These are phyloP conservation scores for Eucalyptus shirleyi DNA, from an alignment of 345 rosid genomes.

Conservation along the genomic window DNA sequence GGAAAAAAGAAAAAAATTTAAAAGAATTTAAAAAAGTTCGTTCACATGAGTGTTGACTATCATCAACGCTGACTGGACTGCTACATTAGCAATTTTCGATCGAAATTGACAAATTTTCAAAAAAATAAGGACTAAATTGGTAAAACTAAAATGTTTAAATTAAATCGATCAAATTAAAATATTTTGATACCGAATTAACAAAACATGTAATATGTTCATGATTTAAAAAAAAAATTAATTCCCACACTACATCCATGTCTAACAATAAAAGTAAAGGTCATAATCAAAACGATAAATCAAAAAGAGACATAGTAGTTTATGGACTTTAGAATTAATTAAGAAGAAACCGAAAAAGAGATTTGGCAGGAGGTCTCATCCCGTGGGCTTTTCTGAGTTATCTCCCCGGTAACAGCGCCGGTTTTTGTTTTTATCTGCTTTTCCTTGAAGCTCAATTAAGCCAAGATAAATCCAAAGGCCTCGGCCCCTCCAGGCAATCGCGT, in stretches of 20 bases:
- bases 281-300: not conserved
- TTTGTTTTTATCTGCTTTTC: not conserved
- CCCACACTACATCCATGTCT: not conserved
- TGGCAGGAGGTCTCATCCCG: not conserved
- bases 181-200: too few relatives aligned
- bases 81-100: rapidly evolving
- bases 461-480: not conserved
- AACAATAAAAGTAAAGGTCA: too few relatives aligned
- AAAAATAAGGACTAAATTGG: too few relatives aligned
- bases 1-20: too few relatives aligned
- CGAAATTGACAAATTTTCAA: rapidly evolving
- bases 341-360: too few relatives aligned
- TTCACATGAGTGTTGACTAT: rapidly evolving
- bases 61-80: rapidly evolving
- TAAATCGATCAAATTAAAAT: too few relatives aligned
- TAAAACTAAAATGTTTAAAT: rapidly evolving
- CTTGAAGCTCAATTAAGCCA: not conserved
- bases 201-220: too few relatives aligned
- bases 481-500: not conserved
- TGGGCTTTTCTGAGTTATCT: not conserved
- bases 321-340: not conserved
- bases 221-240: too few relatives aligned
- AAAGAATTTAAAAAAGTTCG: too few relatives aligned
- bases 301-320: not conserved
- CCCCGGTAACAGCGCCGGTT: not conserved